phyloP scores from a whole-genome alignment of 2,329 filamentous ascomycete species.

The Ophiostoma sp. region DNA sequence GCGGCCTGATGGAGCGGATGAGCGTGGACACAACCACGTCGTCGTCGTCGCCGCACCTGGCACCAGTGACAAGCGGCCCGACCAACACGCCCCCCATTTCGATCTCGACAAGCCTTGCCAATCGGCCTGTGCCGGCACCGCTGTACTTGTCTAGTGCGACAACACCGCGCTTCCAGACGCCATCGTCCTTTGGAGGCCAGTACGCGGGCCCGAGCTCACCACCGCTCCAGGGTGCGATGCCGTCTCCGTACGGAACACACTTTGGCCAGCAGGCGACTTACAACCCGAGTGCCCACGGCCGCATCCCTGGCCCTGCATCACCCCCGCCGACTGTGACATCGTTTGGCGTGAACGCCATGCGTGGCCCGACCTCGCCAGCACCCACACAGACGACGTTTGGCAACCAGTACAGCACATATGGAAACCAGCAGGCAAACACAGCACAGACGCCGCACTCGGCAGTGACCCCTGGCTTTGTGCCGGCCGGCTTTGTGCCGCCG shows the following conservation, averaged over 20 bases:
- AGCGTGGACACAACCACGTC: constrained; percentile 64
- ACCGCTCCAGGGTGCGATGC: constrained; percentile 42
- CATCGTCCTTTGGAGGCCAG: constrained; percentile 50
- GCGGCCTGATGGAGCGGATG: constrained; percentile 91
- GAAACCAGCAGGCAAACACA: constrained; percentile 37
- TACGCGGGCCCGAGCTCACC: constrained; percentile 56
- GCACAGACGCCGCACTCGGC: constrained; percentile 38
- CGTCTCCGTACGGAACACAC: constrained; percentile 31
- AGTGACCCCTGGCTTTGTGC: constrained; percentile 40
- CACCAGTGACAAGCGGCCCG: background rate
- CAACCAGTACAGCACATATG: constrained; percentile 46
- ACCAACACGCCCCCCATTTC: constrained; percentile 6
- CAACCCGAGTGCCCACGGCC: constrained; percentile 55
- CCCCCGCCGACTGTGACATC: constrained; percentile 39
- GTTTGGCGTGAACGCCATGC: constrained; percentile 32
- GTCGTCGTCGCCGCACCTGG: constrained; percentile 28
- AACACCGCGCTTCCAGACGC: constrained; percentile 44
- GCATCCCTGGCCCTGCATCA: constrained; percentile 49
- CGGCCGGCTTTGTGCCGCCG: constrained; percentile 56
- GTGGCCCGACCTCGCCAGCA: constrained; percentile 50
- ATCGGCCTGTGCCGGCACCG: constrained; percentile 34
- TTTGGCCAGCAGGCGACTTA: constrained; percentile 47
- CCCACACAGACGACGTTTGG: constrained; percentile 53
- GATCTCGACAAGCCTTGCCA: constrained; percentile 2
- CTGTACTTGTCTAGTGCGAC: constrained; percentile 35